A percentile compares a stretch with the other conserved stretches of the same genome.
Conservation (phyloP, 345 rosid species). For the Melaleuca quinquenervia region DNA sequence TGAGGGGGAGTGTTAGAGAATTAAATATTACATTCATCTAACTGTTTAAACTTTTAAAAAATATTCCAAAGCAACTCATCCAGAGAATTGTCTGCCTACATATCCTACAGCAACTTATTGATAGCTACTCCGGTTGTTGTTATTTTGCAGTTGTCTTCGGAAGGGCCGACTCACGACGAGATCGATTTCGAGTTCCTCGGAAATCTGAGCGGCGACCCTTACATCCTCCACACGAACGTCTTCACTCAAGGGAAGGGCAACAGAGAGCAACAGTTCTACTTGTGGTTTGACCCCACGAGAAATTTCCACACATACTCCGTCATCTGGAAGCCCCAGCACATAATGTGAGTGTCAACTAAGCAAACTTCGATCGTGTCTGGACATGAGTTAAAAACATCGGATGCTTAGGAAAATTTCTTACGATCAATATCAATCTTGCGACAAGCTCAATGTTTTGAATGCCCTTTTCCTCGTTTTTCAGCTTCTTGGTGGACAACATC, state of each 20-base stretch:
- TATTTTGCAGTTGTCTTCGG: conserved; percentile 35
- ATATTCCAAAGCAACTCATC: neutral
- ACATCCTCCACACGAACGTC: conserved; percentile 53
- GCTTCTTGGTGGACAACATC: conserved; percentile 38
- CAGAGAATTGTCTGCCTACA: neutral
- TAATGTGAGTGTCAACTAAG: conserved; percentile 13
- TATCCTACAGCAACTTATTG: neutral
- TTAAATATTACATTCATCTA: too few species aligned
- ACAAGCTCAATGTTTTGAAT: neutral
- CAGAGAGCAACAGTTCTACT: conserved; percentile 55
- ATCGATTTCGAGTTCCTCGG: conserved; percentile 58
- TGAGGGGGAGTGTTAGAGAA: too few species aligned
- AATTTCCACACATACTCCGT: conserved; percentile 50
- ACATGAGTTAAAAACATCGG: neutral
- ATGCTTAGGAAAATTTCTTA: neutral
- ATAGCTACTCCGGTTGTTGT: neutral
- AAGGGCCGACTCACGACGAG: conserved; percentile 56
- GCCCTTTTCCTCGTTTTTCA: neutral
- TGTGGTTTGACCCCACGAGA: conserved; percentile 53
- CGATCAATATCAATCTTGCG: neutral
- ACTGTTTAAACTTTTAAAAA: too few species aligned
- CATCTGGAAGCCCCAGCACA: conserved; percentile 45
- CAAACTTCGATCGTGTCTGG: neutral
- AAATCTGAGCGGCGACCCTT: conserved; percentile 53
- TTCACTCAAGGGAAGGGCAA: conserved; percentile 45